Percentiles rank a stretch among this genome's conserved stretches.
phyloP scores from a whole-genome alignment of 2,329 filamentous ascomycete genomes.

The Xenosphaeropsis pyriputrescens region DNA sequence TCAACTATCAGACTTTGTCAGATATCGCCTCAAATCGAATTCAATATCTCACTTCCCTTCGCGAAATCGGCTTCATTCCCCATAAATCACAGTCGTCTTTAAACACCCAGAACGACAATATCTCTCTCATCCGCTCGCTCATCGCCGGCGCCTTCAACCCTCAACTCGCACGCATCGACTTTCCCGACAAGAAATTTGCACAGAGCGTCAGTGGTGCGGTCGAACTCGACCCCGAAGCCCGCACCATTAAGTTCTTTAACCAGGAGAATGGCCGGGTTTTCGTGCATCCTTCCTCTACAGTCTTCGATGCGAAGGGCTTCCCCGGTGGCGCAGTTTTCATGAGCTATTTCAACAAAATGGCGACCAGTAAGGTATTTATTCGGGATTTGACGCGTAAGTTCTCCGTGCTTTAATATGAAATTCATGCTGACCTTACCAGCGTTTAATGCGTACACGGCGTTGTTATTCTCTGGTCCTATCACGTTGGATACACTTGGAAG shows the following conservation, averaged over 20 bases:
- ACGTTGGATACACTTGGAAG: slow-evolving; percentile 76
- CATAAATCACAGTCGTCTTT: slow-evolving; percentile 17
- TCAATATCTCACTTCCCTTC: slow-evolving; percentile 75
- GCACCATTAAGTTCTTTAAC: slow-evolving; percentile 85
- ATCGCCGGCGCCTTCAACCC: slow-evolving; percentile 43
- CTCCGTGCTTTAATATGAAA: not conserved
- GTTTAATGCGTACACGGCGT: slow-evolving; percentile 76
- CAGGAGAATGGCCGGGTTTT: slow-evolving; percentile 80
- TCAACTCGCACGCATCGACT: slow-evolving; percentile 81
- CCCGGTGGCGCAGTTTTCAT: slow-evolving; percentile 63
- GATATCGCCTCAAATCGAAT: slow-evolving; percentile 79
- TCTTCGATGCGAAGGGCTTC: slow-evolving; percentile 74
- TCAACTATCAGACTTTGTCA: slow-evolving; percentile 68
- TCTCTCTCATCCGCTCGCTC: slow-evolving; percentile 17
- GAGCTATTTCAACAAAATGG: slow-evolving; percentile 84
- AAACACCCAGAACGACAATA: slow-evolving; percentile 31
- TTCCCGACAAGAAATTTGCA: slow-evolving; percentile 92
- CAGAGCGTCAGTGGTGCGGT: slow-evolving; percentile 78
- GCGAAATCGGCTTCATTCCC: slow-evolving; percentile 68
- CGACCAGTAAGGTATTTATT: slow-evolving; percentile 83
- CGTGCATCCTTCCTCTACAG: slow-evolving; percentile 74
- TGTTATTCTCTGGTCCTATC: slow-evolving; percentile 79
- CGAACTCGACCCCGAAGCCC: slow-evolving; percentile 82
- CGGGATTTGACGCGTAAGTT: slow-evolving; percentile 74
- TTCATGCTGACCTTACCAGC: slow-evolving; percentile 26